Conservation (phyloP, 371 early-diverging fungal species). For the Rhizopus sp. region DNA sequence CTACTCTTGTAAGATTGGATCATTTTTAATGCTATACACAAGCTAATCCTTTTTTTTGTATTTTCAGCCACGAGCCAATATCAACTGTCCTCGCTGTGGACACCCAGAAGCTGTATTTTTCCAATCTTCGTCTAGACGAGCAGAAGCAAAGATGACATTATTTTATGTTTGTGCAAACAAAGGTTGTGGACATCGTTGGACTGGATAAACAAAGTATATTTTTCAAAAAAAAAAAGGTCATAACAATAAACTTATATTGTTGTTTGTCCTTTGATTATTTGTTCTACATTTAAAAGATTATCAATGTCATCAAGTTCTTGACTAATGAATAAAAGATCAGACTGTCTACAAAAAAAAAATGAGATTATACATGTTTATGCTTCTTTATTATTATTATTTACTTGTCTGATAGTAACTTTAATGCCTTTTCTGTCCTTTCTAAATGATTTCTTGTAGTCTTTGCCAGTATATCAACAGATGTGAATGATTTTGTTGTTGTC, state of each 20-base stretch:
- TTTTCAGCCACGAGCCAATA: slow-evolving; percentile 66
- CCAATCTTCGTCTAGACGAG: slow-evolving; percentile 82
- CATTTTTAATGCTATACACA: not conserved
- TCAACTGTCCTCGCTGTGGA: slow-evolving; percentile 75
- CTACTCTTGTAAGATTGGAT: slow-evolving; percentile 57
- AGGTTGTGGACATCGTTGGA: slow-evolving; percentile 81
- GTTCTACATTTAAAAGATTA: not conserved
- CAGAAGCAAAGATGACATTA: slow-evolving; percentile 90
- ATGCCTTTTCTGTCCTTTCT: slow-evolving; percentile 14
- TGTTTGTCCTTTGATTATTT: not conserved
- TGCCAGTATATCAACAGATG: slow-evolving; percentile 27
- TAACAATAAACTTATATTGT: not conserved
- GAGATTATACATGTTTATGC: not conserved
- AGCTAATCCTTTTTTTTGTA: not conserved
- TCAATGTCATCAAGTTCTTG: slow-evolving; percentile 2
- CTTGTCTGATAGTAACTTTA: slow-evolving; percentile 21
- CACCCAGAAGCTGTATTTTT: slow-evolving; percentile 86
- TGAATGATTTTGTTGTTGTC: slow-evolving; percentile 29
- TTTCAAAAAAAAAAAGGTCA: not conserved
- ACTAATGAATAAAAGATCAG: not conserved
- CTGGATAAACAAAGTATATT: slow-evolving; percentile 17
- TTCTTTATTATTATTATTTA: slow-evolving; percentile 1
- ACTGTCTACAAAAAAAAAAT: not conserved
- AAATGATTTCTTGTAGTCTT: slow-evolving; percentile 27
- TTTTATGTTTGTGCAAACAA: slow-evolving; percentile 89